Evolutionary conservation across 768 basidiomycete genomes (phyloP), one percentile per base, ranked within the genome.

Genomic region (Mycena haematopus): DNA sequence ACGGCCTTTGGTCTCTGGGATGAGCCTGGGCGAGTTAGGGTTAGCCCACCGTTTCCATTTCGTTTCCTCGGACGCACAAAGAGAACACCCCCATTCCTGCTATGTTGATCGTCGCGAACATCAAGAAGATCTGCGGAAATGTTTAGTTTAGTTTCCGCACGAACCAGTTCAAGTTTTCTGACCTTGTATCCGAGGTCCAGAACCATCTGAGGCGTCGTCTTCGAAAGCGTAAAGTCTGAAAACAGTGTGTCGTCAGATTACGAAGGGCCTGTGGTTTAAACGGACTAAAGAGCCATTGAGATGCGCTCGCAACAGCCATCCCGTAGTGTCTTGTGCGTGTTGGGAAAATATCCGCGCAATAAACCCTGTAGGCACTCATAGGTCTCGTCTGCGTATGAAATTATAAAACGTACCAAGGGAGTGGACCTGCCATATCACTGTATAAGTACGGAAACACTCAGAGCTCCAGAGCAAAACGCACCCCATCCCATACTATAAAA

Each of bases 401-500:
- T 42, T 29, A 42, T 11, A n/a, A 46, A 29, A n/a, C 52, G 25
- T 35, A 63, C 80, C 81, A 77, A 38, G 76, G 77, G 25, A 82
- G 69, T 14, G 81, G 81, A 25, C 80, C 79, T 80, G 58, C 21
- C 21, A 49, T n/a, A n/a, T 10, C 52, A 33, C 36, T 40, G 25
- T 61, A 17, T 61, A 17, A 83, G 81, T 14, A 81, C 11, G n/a
- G 44, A 14, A 29, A 52, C 45, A 22, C 47, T 1, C 8, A 21
- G 19, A 7, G 40, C 14, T 42, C 4, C 1, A 29, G 13, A 36
- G 13, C 36, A 42, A 31, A 15, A 68, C 76, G 62, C 55, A 77
- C 92, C 93, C 88, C 91, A 92, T 40, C 91, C 91, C 85, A 93
- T 89, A 4, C 88, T 91, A 74, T 94, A 95, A 75, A 93, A 93